Evolutionary conservation across 768 basidiomycete genomes (phyloP).

Genomic region (Leccinum variicolor): DNA sequence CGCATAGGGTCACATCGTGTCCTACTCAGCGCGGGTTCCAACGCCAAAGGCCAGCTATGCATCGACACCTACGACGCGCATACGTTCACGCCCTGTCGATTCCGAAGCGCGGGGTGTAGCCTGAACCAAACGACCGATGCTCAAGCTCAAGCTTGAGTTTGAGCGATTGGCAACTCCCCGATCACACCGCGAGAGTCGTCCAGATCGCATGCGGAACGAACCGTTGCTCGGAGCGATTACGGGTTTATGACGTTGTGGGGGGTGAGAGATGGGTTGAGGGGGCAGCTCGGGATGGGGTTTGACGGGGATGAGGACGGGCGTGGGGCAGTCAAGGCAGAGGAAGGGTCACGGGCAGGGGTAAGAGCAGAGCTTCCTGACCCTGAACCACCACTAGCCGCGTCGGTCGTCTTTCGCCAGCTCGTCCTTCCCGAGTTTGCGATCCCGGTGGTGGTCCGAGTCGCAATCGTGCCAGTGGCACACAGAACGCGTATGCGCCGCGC

Average conservation of each 20-base stretch:
- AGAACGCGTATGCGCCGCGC: neutral
- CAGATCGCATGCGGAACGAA: slow-evolving; percentile 71
- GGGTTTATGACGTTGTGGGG: slow-evolving; percentile 57
- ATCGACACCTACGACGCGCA: slow-evolving; percentile 36
- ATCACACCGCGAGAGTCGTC: slow-evolving; percentile 32
- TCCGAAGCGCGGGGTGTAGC: slow-evolving; percentile 15
- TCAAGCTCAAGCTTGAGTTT: neutral
- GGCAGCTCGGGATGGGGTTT: slow-evolving; percentile 61
- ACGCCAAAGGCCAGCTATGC: slow-evolving; percentile 47
- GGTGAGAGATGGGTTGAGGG: slow-evolving; percentile 64
- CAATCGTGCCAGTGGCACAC: neutral
- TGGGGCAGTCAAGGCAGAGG: neutral
- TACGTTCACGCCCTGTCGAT: slow-evolving; percentile 37
- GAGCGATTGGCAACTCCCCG: slow-evolving; percentile 22
- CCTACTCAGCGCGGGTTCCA: slow-evolving; percentile 46
- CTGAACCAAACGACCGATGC: neutral
- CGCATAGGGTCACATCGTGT: slow-evolving; percentile 1
- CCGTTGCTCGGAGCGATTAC: slow-evolving; percentile 49
- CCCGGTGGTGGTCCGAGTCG: neutral
- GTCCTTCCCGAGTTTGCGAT: slow-evolving; percentile 25
- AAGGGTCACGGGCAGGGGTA: neutral
- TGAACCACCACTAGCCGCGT: neutral
- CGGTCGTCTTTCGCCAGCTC: slow-evolving; percentile 47
- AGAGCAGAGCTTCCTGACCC: neutral
- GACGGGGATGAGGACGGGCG: slow-evolving; percentile 9